Percentiles rank a stretch among this genome's conserved stretches.
Evolutionary conservation across 2,329 filamentous ascomycete genomes (phyloP).

Genomic region (Aspergillus pseudotamarii): DNA sequence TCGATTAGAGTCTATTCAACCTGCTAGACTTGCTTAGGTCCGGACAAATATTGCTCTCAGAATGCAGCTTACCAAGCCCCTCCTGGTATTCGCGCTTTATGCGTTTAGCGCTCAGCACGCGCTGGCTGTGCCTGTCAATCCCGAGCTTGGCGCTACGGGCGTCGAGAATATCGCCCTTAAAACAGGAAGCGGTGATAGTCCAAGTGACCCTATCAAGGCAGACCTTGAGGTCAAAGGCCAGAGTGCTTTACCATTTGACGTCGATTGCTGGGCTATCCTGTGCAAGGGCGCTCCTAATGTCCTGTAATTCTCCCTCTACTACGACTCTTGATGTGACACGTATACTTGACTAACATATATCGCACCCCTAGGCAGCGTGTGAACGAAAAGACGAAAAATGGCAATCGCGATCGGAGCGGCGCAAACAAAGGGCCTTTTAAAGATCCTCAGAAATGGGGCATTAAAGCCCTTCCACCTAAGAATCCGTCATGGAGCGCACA

Average conservation of each 20-base stretch:
- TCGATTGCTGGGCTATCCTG: not conserved
- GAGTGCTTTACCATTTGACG: not conserved
- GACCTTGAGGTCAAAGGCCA: not conserved
- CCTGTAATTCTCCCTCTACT: not conserved
- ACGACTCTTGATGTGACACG: not conserved
- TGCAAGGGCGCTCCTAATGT: not conserved
- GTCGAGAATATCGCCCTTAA: not conserved
- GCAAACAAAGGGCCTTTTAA: not conserved
- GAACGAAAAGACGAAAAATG: not conserved
- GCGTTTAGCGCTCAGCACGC: not conserved
- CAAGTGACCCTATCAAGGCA: not conserved
- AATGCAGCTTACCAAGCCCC: not conserved
- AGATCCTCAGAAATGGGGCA: not conserved
- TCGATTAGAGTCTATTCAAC: not conserved
- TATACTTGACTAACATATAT: not conserved
- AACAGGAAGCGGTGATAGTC: not conserved
- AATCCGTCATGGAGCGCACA: not conserved
- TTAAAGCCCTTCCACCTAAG: not conserved
- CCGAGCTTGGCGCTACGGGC: not conserved
- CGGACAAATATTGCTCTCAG: not conserved
- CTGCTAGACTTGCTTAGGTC: not conserved
- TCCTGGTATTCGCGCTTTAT: not conserved
- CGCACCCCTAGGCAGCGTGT: not conserved
- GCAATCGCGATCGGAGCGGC: not conserved
- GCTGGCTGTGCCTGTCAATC: not conserved